Evolutionary conservation across 2,329 filamentous ascomycete species (phyloP).

Genomic region (Colletotrichum musae): DNA sequence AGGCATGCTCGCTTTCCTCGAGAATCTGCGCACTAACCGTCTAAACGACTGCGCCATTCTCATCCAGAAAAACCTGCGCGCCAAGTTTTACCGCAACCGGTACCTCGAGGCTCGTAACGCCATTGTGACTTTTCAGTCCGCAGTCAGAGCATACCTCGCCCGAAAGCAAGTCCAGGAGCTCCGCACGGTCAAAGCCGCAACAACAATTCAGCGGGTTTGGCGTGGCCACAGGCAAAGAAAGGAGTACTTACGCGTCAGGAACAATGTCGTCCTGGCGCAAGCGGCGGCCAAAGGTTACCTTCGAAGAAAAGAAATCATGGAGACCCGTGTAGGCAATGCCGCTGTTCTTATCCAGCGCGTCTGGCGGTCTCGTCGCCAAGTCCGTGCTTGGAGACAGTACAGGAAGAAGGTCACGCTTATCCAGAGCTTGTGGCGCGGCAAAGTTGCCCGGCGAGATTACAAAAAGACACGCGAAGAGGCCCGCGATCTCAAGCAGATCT

Average conservation of each 20-base stretch:
- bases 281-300: constrained; percentile 93
- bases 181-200: constrained; percentile 87
- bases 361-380: constrained; percentile 85
- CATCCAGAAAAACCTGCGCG: constrained; percentile 98
- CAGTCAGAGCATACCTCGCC: constrained; percentile 82
- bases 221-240: constrained; percentile 92
- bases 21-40: constrained; percentile 91
- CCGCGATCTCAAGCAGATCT: constrained; percentile 98
- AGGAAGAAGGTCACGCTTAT: constrained; percentile 90
- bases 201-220: constrained; percentile 96
- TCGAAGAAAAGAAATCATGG: constrained; percentile 90
- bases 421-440: constrained; percentile 94
- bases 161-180: constrained; percentile 84
- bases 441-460: constrained; percentile 83
- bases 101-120: constrained; percentile 90
- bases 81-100: constrained; percentile 93
- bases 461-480: constrained; percentile 95
- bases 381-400: constrained; percentile 88
- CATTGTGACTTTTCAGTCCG: constrained; percentile 84
- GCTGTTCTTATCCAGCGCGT: constrained; percentile 90
- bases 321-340: constrained; percentile 93
- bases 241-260: constrained; percentile 82
- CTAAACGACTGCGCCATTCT: constrained; percentile 95
- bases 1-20: constrained; percentile 97
- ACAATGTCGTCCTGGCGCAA: constrained; percentile 89